These are phyloP conservation scores for Chlamydomonas sp. DNA, from an alignment of 139 green algal genomes.

Conservation along the genomic window DNA sequence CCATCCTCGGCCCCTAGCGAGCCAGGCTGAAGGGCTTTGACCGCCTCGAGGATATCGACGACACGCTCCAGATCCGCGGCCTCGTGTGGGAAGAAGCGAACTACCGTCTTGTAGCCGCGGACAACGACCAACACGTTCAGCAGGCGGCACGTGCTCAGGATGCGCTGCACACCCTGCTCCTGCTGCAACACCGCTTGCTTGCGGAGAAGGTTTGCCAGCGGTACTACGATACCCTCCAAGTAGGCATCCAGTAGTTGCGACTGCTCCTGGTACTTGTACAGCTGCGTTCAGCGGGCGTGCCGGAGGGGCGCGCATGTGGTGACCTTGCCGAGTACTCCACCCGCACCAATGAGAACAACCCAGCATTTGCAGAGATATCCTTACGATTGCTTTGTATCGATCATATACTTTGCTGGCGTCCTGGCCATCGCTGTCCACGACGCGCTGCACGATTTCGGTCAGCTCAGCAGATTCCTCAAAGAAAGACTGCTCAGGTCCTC, in stretches of 20 bases:
- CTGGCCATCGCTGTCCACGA: slow-evolving; percentile 40
- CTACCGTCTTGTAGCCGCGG: slow-evolving; percentile 89
- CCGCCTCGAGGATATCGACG: slow-evolving; percentile 67
- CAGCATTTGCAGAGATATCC: background rate
- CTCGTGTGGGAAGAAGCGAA: slow-evolving; percentile 92
- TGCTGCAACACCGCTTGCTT: slow-evolving; percentile 41
- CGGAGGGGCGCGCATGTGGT: background rate
- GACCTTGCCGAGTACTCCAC: background rate
- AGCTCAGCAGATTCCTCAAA: slow-evolving; percentile 65
- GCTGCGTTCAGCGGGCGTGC: slow-evolving; percentile 52
- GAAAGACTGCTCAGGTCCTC: slow-evolving; percentile 8
- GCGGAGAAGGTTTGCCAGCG: slow-evolving; percentile 76
- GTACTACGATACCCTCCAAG: slow-evolving; percentile 83
- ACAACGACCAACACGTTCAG: slow-evolving; percentile 85
- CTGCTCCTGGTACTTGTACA: slow-evolving; percentile 96
- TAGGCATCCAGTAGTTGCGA: slow-evolving; percentile 92
- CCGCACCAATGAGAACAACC: no score
- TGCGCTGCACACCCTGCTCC: slow-evolving; percentile 8
- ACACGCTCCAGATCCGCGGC: slow-evolving; percentile 84
- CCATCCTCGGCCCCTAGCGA: slow-evolving; percentile 32
- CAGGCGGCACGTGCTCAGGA: slow-evolving; percentile 65
- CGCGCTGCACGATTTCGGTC: slow-evolving; percentile 43
- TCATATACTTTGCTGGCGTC: slow-evolving; percentile 38
- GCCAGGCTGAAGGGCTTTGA: slow-evolving; percentile 21
- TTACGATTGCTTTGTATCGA: slow-evolving; percentile 69